Percentiles rank a stretch among this genome's conserved stretches.
Evolutionary conservation across 2,329 filamentous ascomycete species (phyloP).

Genomic region (Lecanosticta acicola): DNA sequence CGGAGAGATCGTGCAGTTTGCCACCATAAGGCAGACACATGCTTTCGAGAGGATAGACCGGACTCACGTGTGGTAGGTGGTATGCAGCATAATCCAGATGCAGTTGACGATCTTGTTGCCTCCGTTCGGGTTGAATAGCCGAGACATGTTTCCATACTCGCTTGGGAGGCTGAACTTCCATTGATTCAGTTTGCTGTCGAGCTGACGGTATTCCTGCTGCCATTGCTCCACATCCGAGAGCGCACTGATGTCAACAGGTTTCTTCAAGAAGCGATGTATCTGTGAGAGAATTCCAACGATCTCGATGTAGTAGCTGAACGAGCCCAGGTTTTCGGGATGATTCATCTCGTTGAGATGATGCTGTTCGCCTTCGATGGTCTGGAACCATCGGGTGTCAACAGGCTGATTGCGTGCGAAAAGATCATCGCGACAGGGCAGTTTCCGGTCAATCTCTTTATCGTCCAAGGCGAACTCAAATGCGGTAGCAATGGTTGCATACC

Average conservation of each 20-base stretch:
- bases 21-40: neutral
- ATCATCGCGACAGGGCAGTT: conserved; percentile 80
- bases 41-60: neutral
- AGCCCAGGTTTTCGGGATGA: conserved; percentile 73
- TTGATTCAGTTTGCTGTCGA: conserved; percentile 70
- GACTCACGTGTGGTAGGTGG: conserved; percentile 74
- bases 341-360: conserved; percentile 45
- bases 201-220: conserved; percentile 79
- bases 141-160: conserved; percentile 79
- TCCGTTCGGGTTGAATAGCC: conserved; percentile 59
- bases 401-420: conserved; percentile 76
- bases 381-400: conserved; percentile 81
- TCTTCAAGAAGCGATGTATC: conserved; percentile 83
- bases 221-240: conserved; percentile 80
- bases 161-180: conserved; percentile 81
- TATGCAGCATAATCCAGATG: conserved; percentile 86
- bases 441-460: conserved; percentile 83
- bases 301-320: conserved; percentile 87
- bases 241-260: conserved; percentile 81
- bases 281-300: conserved; percentile 80
- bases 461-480: conserved; percentile 88
- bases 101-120: conserved; percentile 67
- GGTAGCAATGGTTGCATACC: conserved; percentile 84
- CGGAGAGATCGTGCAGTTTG: neutral
- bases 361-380: conserved; percentile 50